Evolutionary conservation across 148 eudicot genomes (phyloP), one percentile per base, ranked within the genome.

Genomic region (Rhododendron kiyosumense): DNA sequence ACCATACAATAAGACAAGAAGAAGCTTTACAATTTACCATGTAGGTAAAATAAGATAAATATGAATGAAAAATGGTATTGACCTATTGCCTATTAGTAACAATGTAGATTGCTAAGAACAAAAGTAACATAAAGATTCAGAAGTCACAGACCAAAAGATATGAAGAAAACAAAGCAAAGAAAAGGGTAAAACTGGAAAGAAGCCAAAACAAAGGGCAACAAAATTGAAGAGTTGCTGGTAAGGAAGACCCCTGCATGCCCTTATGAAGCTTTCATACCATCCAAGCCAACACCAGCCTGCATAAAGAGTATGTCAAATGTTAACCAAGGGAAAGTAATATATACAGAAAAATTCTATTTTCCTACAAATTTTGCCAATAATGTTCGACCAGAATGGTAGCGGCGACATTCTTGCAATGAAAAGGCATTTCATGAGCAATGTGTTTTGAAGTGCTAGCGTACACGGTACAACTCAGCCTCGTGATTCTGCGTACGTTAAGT

Each of bases 231-330:
- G 34, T 43, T 20, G 7, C 34, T 22, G 18, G 14, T 17, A 12
- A 65, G 20, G 13, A 57, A 15, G 34, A 43, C 24, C 41, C 17
- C 67, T 13, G 54, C 49, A 2, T 82, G 43, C 38, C 85, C 75
- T 90, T 85, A 92, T 51, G 91, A 85, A 86, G 92, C 89, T 90
- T 93, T 93, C 91, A 92, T 81, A 78, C 84, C 84, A 85, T 93
- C 94, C 94, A 93, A 87, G 84, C 94, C 93, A 82, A 87, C 86
- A 41, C 93, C 89, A 22, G 94, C 92, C 94, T 93, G 96, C 87
- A 92, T 26, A 79, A 48, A 52, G 59, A 14, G 22, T 52, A 49
- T 22, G 26, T 43, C 32, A 61, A 61, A 12, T 30, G 20, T 46
- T 38, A 81, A 61, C 17, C n/a, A 45, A 83, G 17, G 41, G 11